phyloP scores from a whole-genome alignment of 106 monocot species.

The Platanthera zijinensis region DNA sequence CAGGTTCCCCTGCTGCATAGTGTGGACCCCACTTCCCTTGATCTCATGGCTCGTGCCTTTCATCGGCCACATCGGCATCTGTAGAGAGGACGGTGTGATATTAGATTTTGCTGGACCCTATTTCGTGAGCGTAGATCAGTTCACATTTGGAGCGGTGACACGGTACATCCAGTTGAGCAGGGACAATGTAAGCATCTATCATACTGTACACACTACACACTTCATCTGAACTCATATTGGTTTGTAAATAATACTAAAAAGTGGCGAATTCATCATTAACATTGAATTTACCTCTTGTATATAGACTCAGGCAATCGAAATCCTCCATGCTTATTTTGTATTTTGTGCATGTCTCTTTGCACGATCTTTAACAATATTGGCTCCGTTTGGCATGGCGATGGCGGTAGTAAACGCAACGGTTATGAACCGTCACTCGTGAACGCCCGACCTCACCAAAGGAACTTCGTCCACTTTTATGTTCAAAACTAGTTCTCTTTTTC shows the following conservation, averaged over 20 bases:
- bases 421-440: too few relatives aligned
- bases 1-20: conserved; percentile 86
- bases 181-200: conserved; percentile 37
- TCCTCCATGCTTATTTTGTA: too few relatives aligned
- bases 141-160: conserved; percentile 73
- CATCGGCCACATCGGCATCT: conserved; percentile 86
- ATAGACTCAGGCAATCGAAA: too few relatives aligned
- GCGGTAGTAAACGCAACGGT: too few relatives aligned
- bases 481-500: too few relatives aligned
- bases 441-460: too few relatives aligned
- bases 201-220: neutral
- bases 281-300: too few relatives aligned
- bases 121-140: conserved; percentile 85
- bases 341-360: too few relatives aligned
- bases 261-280: too few relatives aligned
- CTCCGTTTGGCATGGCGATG: too few relatives aligned
- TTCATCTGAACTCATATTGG: neutral
- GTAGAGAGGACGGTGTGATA: conserved; percentile 96
- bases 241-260: neutral
- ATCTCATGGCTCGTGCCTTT: conserved; percentile 91
- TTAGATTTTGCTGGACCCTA: conserved; percentile 91
- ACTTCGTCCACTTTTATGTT: too few relatives aligned
- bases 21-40: conserved; percentile 85
- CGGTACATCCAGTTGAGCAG: conserved; percentile 69
- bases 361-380: too few relatives aligned